A percentile compares a stretch with the other conserved stretches of the same genome.
Evolutionary conservation across 1,139 yeast species (phyloP).

Genomic region (Diutina scorzettiae): DNA sequence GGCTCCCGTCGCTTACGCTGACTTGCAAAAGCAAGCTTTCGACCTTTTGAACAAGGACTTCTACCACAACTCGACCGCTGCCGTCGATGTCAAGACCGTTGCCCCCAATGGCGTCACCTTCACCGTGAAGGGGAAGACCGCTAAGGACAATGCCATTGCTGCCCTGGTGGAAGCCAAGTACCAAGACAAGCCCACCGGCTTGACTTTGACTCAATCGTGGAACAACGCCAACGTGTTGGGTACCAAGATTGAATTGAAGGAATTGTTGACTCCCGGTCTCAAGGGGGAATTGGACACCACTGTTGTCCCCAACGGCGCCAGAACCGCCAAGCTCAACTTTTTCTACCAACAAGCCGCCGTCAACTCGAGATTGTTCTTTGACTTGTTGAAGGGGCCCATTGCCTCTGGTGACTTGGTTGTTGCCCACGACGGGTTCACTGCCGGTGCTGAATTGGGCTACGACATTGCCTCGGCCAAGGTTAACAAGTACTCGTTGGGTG

Average conservation of each 20-base stretch:
- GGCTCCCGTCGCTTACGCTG: conserved; percentile 73
- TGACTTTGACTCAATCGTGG: conserved; percentile 96
- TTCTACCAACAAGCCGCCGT: conserved; percentile 89
- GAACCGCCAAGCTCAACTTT: conserved; percentile 84
- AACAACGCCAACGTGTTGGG: conserved; percentile 84
- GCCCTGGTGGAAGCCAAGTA: conserved; percentile 89
- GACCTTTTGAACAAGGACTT: conserved; percentile 85
- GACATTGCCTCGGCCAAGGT: conserved; percentile 88
- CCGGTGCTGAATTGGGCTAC: conserved; percentile 96
- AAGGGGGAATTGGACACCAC: conserved; percentile 88
- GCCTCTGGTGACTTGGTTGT: conserved; percentile 92
- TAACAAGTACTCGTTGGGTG: conserved; percentile 88
- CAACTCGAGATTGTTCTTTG: conserved; percentile 91
- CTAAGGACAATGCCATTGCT: conserved; percentile 71
- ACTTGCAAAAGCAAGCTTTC: conserved; percentile 82
- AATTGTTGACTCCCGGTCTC: conserved; percentile 89
- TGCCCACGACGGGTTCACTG: conserved; percentile 93
- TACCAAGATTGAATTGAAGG: conserved; percentile 88
- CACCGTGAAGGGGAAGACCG: conserved; percentile 88
- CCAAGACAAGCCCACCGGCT: conserved; percentile 87
- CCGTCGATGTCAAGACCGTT: conserved; percentile 80
- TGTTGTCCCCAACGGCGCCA: conserved; percentile 77
- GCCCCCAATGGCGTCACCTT: conserved; percentile 97
- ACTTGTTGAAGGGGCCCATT: conserved; percentile 88
- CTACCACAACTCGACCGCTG: conserved; percentile 81